Base-by-base conservation (phyloP, 2,329 filamentous ascomycete species). In the Elsinoe arachidis region DNA sequence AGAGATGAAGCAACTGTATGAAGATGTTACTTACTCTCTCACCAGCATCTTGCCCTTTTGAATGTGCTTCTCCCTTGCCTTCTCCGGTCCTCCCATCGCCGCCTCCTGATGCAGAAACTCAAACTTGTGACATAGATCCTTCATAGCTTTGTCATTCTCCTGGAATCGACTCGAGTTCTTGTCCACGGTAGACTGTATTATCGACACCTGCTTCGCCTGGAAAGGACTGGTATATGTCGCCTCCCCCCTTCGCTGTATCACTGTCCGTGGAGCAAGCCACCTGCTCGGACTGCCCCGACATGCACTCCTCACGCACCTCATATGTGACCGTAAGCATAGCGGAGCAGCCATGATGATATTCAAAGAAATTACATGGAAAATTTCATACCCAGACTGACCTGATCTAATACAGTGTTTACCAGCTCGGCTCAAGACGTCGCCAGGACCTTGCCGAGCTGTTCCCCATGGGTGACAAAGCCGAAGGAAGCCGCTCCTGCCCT, bases 21-120 rank as follows among this genome's bases (percentile, higher is more conserved):
- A 6, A 12, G 23, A 11, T 23, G 30, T 15, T 21, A 62, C 67
- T 61, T 64, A 74, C 72, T 97, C 92, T 62, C 93, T 78, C 2
- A 91, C 90, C 58, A 99, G 80, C 90, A 97, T 96, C 79, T 97
- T 97, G 62, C 89, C 88, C 64, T 91, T 80, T 34, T 85, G 82
- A 19, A 95, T 73, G 69, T 97, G 92, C 76, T 96, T 96, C 62
- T 92, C 84, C 59, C 87, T 80, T 3, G 92, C 88, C 71, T 93
- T 93, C 58, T 85, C 80, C 1, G 88, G 75, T 0, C 93, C 93
- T 55, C 92, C 92, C 62, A 81, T 79, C 9, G 60, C 56, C 7
- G 64, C 67, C 63, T 79, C 83, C 47, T 77, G 74, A 59, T 92
- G 89, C 59, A 97, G 78, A 55, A 78, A 76, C 59, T 85, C 80